Evolutionary conservation across 1,284 basidiomycete species (phyloP).

Genomic region (Microbotryomycetes sp.): DNA sequence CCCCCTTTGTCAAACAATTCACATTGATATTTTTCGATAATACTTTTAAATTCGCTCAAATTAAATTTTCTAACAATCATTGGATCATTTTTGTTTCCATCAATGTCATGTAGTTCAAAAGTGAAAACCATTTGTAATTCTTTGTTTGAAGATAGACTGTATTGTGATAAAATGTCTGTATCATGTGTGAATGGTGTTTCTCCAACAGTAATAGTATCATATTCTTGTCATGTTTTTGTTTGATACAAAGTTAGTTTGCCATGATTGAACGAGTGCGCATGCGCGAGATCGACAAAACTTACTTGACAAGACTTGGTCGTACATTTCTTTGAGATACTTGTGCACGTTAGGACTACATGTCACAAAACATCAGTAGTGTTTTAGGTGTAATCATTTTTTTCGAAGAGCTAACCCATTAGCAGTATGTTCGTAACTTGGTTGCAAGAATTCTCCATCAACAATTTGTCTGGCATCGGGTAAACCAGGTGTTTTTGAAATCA

Average conservation of each 20-base stretch:
- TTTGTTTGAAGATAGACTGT: conserved; percentile 40
- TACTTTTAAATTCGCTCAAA: conserved; percentile 53
- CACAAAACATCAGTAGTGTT: conserved; percentile 1
- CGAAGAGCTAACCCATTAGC: conserved; percentile 53
- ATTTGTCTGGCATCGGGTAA: conserved; percentile 59
- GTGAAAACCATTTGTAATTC: conserved; percentile 64
- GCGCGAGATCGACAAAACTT: conserved; percentile 22
- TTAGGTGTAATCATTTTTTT: too few species aligned
- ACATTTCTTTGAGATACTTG: conserved; percentile 62
- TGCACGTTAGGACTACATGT: conserved; percentile 58
- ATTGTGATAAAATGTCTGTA: conserved; percentile 4
- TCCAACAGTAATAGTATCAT: conserved; percentile 58
- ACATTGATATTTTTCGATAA: conserved; percentile 57
- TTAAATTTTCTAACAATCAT: conserved; percentile 51
- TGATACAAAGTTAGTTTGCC: too few species aligned
- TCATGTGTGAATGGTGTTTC: conserved; percentile 56
- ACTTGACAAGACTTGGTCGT: conserved; percentile 55
- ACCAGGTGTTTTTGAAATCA: conserved; percentile 58
- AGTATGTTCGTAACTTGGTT: conserved; percentile 46
- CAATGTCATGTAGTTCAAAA: conserved; percentile 58
- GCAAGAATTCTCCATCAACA: conserved; percentile 52
- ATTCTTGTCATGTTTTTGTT: too few species aligned
- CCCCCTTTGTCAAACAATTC: conserved; percentile 26
- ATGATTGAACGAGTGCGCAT: too few species aligned
- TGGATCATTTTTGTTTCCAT: conserved; percentile 38